Percentiles rank a stretch among this genome's conserved stretches.
Conservation (phyloP, 2,329 filamentous ascomycete species). For the Pestalotiopsis fici region DNA sequence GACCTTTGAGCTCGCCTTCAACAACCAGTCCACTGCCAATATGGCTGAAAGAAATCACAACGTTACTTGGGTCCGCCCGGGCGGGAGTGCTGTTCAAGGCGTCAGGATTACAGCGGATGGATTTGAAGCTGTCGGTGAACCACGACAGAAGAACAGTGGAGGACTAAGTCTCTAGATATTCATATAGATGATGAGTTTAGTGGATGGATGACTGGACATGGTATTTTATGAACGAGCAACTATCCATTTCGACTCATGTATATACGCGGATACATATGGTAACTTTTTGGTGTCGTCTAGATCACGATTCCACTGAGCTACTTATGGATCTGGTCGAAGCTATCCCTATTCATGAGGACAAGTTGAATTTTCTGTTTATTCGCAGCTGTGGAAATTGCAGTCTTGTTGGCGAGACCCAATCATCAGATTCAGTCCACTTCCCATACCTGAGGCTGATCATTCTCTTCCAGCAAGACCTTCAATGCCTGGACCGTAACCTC, state of each 20-base stretch:
- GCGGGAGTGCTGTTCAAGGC: conserved; percentile 70
- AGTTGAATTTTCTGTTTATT: neutral
- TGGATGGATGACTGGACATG: neutral
- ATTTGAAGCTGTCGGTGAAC: conserved; percentile 79
- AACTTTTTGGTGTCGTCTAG: neutral
- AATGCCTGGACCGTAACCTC: conserved; percentile 71
- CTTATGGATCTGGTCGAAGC: no score
- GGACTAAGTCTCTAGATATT: conserved; percentile 48
- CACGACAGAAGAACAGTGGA: conserved; percentile 70
- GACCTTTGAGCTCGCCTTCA: conserved; percentile 68
- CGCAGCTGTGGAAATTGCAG: neutral
- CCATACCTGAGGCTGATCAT: conserved; percentile 7
- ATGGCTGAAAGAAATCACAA: conserved; percentile 70
- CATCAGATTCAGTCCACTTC: neutral
- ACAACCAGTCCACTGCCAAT: conserved; percentile 63
- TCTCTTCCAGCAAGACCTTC: conserved; percentile 61
- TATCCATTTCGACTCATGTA: neutral
- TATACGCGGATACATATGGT: no score
- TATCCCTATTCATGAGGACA: neutral
- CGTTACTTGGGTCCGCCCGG: conserved; percentile 66
- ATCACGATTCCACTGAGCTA: no score
- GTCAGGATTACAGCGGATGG: conserved; percentile 65
- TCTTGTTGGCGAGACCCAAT: neutral
- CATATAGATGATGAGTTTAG: neutral
- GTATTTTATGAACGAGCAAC: neutral